Evolutionary conservation across 768 basidiomycete genomes (phyloP), one percentile per base, ranked within the genome.

Genomic region (Omphalotus guepiniiformis): DNA sequence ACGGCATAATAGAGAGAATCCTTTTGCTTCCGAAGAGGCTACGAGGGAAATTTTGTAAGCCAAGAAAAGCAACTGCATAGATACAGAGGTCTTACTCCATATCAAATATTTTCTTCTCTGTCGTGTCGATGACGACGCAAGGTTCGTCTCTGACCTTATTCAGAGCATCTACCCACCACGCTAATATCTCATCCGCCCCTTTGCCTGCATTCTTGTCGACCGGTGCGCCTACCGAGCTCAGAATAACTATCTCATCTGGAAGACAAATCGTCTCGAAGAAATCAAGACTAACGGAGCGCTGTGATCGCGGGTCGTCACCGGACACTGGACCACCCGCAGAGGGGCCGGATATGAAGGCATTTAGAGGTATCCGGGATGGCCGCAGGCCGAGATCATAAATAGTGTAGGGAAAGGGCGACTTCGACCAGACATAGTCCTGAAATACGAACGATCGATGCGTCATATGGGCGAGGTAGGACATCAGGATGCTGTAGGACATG

Each of bases 391-490:
- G 52, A 68, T 70, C 74, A 76, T 1, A 71, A 68, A 51, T 73
- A 78, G 51, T 73, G 67, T 2, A 65, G 62, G 7, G 58, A n/a
- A n/a, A n/a, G n/a, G n/a, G n/a, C n/a, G n/a, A n/a, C n/a, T n/a
- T 55, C 21, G 67, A 65, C 72, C 73, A 75, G 12, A 63, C 37
- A 48, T 72, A 76, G 30, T 71, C 69, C 40, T 66, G 59, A 57
- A 76, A 78, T 0, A 78, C 78, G 41, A 78, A 79, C 9, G 74
- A 64, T 13, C 79, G 69, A 13, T 70, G 67, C 0, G 76, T 71
- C 27, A 63, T 62, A 53, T 75, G 72, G 0, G 78, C 75, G 13
- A 80, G 66, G 48, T 73, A 67, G 0, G 72, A 65, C 50, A 74
- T 73, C 72, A 80, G 71, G 2, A 80, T 61, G n/a, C 76, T 76